These are phyloP conservation scores for Dictyostelium discoideum DNA, from an alignment of 78 protist species.

Conservation along the genomic window DNA sequence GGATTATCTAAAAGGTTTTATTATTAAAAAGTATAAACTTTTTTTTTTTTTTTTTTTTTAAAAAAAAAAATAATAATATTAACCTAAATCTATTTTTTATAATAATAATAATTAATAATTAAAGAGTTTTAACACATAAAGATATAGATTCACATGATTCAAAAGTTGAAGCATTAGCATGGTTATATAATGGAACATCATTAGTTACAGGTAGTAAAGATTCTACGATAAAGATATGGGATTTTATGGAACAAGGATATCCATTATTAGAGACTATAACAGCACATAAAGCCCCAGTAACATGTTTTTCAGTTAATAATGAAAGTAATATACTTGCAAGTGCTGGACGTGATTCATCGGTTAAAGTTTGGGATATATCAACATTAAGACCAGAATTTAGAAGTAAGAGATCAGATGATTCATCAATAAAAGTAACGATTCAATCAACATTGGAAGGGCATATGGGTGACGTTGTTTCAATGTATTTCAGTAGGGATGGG, in stretches of 20 bases:
- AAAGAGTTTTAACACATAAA: not conserved
- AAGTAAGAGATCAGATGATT: not conserved
- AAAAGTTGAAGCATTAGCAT: not conserved
- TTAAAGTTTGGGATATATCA: constrained; percentile 13
- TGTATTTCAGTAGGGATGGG: not conserved
- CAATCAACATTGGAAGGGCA: constrained; percentile 7
- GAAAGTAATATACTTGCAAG: not conserved
- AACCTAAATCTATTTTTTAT: not conserved
- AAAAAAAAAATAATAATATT: too few relatives aligned
- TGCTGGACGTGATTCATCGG: constrained; percentile 15
- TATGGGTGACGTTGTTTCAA: constrained; percentile 17
- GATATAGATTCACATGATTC: constrained; percentile 28
- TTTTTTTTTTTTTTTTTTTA: too few relatives aligned
- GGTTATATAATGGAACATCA: constrained; percentile 24
- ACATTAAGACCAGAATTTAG: not conserved
- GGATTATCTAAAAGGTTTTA: constrained; percentile 14
- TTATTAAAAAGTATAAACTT: constrained; percentile 11
- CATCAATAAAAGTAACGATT: not conserved
- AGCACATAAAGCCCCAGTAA: constrained; percentile 29
- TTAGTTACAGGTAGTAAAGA: constrained; percentile 15
- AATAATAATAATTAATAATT: not conserved
- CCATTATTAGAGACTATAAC: not conserved
- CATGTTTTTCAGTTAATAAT: not conserved
- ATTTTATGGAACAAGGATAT: not conserved
- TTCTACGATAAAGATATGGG: constrained; percentile 9